Percentiles rank a stretch among this genome's conserved stretches.
These are phyloP conservation scores for Mimosa bimucronata DNA, from an alignment of 306 rosid species.

Conservation along the genomic window DNA sequence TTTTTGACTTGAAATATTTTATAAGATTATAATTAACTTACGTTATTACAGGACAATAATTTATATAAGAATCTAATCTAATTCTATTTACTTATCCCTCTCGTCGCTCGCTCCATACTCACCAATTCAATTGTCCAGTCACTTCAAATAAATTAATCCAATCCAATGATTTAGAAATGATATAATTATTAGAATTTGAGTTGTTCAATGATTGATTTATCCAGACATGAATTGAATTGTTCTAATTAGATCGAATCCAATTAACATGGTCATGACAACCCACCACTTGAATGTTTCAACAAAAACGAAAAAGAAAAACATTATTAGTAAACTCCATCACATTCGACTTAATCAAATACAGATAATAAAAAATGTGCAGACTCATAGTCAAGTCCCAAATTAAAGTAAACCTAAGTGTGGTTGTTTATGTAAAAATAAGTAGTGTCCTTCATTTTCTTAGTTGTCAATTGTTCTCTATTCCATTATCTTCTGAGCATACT, in stretches of 20 bases:
- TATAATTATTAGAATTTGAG: not conserved
- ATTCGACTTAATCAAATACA: not conserved
- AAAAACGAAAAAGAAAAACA: not conserved
- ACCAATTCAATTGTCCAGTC: not conserved
- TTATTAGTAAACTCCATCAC: not conserved
- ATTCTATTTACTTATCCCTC: not conserved
- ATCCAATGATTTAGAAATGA: not conserved
- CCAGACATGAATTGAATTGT: not conserved
- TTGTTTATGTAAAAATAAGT: slow-evolving; percentile 1
- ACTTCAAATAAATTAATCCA: not conserved
- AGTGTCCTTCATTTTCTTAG: not conserved
- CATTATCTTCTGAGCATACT: no score
- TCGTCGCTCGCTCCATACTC: not conserved
- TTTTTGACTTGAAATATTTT: not conserved
- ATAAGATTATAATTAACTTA: not conserved
- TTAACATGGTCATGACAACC: not conserved
- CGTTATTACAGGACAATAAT: not conserved
- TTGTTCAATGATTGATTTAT: not conserved
- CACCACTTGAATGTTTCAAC: not conserved
- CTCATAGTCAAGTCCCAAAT: not conserved
- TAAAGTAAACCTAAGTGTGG: not conserved
- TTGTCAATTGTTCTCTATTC: no score
- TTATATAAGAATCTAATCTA: not conserved
- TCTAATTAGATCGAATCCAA: not conserved
- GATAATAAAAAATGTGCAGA: not conserved